Conservation (phyloP, 2,329 filamentous ascomycete species). For the Cladophialophora exuberans region DNA sequence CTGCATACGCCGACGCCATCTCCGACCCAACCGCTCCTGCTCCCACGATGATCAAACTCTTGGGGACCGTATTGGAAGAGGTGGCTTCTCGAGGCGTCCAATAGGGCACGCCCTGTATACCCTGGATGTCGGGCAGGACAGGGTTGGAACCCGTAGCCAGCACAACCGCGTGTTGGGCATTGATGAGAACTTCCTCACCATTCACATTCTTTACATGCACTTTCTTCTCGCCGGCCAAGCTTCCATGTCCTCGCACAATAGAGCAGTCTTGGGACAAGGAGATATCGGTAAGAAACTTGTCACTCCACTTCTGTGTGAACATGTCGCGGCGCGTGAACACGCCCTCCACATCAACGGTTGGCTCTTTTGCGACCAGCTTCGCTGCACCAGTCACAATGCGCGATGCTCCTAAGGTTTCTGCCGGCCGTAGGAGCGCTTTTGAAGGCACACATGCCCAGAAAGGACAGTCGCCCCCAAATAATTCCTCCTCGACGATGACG, state of each 20-base stretch:
- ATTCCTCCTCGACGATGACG: conserved; percentile 18
- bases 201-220: conserved; percentile 13
- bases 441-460: conserved; percentile 24
- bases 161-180: conserved; percentile 15
- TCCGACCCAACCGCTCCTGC: conserved; percentile 19
- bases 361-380: conserved; percentile 2
- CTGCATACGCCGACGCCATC: conserved; percentile 16
- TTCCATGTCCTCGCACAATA: conserved; percentile 15
- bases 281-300: conserved; percentile 9
- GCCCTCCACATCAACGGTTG: conserved; percentile 16
- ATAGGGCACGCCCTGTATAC: conserved; percentile 1
- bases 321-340: conserved; percentile 15
- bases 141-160: conserved; percentile 15
- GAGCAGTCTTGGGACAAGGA: conserved; percentile 7
- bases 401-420: conserved; percentile 8
- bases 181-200: conserved; percentile 16
- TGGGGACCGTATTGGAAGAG: conserved; percentile 11
- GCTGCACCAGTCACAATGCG: conserved; percentile 9
- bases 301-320: conserved; percentile 14
- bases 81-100: conserved; percentile 22
- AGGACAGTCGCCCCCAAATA: conserved; percentile 21
- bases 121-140: conserved; percentile 15
- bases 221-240: conserved; percentile 15
- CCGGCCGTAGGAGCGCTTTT: conserved; percentile 12
- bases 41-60: conserved; percentile 18